Percentiles rank a stretch among this genome's conserved stretches.
Evolutionary conservation across 805 yeast genomes (phyloP).

Genomic region (Phaffomyces antillensis): DNA sequence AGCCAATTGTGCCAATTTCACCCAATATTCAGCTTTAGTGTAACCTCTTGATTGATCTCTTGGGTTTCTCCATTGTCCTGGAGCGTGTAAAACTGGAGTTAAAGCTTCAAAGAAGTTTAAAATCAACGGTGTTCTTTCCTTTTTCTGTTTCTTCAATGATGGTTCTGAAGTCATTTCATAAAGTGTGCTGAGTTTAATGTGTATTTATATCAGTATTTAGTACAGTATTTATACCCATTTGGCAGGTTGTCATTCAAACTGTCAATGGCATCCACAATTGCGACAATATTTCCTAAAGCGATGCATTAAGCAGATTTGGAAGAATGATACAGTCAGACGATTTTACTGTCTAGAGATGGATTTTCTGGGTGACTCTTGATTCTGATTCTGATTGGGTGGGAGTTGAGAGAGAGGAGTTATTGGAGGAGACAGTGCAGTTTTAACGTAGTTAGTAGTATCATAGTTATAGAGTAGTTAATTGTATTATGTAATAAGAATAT

Average conservation of each 20-base stretch:
- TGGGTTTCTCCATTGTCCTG: constrained; percentile 21
- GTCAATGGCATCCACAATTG: neutral
- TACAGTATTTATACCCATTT: neutral
- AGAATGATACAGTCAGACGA: neutral
- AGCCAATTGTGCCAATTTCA: constrained; percentile 30
- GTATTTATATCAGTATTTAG: neutral
- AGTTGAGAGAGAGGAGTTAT: no score
- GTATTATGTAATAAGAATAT: no score
- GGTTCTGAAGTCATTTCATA: constrained; percentile 7
- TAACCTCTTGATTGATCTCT: constrained; percentile 16
- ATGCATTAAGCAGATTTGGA: neutral
- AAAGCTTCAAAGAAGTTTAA: constrained; percentile 18
- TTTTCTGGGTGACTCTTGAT: no score
- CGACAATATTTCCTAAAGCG: neutral
- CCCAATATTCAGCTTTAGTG: constrained; percentile 30
- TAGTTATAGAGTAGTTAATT: no score
- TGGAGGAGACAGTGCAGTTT: no score
- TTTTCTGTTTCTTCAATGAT: constrained; percentile 14
- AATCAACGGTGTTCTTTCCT: constrained; percentile 12
- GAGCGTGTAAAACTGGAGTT: constrained; percentile 17
- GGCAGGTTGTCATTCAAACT: neutral
- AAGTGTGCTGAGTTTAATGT: neutral
- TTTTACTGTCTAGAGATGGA: neutral
- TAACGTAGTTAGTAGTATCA: no score
- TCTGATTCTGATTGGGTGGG: no score